phyloP scores from a whole-genome alignment of 192 early-diverging fungal species.

The Coemansia sp. region DNA sequence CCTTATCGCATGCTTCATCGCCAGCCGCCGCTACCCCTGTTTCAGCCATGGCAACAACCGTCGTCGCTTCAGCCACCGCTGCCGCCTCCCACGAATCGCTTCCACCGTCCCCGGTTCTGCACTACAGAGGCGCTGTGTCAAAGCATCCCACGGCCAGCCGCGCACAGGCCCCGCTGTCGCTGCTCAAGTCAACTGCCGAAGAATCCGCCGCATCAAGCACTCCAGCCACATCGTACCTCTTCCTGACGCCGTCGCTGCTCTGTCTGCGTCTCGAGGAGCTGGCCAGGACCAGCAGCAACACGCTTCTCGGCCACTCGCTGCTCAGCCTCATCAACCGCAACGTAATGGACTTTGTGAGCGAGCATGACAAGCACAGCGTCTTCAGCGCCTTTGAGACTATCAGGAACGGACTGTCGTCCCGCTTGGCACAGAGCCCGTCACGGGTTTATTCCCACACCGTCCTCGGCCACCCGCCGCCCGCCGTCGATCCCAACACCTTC shows the following conservation, averaged over 20 bases:
- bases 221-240: constrained; percentile 30
- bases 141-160: background rate
- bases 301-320: constrained; percentile 42
- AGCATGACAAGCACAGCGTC: constrained; percentile 22
- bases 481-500: constrained; percentile 43
- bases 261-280: constrained; percentile 50
- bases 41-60: constrained; percentile 5
- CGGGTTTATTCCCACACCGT: constrained; percentile 18
- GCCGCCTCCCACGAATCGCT: background rate
- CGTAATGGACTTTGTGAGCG: constrained; percentile 44
- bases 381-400: constrained; percentile 19
- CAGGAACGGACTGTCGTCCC: constrained; percentile 15
- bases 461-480: constrained; percentile 20
- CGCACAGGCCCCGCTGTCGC: constrained; percentile 10
- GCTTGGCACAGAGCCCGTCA: constrained; percentile 14
- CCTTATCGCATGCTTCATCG: constrained; percentile 9
- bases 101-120: constrained; percentile 5
- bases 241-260: constrained; percentile 36
- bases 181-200: constrained; percentile 9
- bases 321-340: constrained; percentile 53
- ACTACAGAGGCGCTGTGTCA: background rate
- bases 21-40: constrained; percentile 10
- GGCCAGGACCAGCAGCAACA: constrained; percentile 2
- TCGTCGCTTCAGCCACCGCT: background rate
- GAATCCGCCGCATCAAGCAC: constrained; percentile 2